Evolutionary conservation across 805 yeast genomes (phyloP), one percentile per base, ranked within the genome.

Genomic region (Dipodascus geniculatus): DNA sequence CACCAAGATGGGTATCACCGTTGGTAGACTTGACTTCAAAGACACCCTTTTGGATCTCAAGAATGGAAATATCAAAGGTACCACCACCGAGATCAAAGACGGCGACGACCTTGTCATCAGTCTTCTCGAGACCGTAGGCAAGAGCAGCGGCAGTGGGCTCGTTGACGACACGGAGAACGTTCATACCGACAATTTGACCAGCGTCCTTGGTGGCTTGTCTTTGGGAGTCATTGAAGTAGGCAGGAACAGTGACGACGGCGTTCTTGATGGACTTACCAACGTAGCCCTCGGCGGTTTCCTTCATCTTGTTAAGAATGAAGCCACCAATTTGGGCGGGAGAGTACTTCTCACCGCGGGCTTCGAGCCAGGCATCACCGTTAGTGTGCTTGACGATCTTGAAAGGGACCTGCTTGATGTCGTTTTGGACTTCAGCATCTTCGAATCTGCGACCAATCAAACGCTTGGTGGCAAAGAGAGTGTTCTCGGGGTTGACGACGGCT

Each of bases 71-170:
- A 85, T 89, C 97, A 71, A 89, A 89, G 66, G 97, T 89, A 82
- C 97, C 97, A 73, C 97, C 97, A 82, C 97, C 97, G 68, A 89
- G 80, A 75, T 89, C 97, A 76, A 90, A 89, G 61, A 89, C 97
- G 58, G 97, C 97, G 64, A 89, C 95, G 58, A 85, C 85, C 74
- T 82, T 83, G 63, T 79, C 83, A 66, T 83, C 85, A 68, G 77
- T 80, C 77, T 85, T 85, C 75, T 88, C 96, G 66, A 88, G 77
- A 75, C 96, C 96, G 73, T 88, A 88, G 60, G 96, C 96, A 66
- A 88, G 77, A 59, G 96, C 96, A 60, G 96, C 93, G 59, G 93
- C 93, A 59, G 93, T 85, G 65, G 95, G 95, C 78, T 85, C 95
- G 76, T 85, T 85, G 60, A 85, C 93, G 60, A 85, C 95, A 74